Evolutionary conservation across 352 stramenopile species (phyloP).

Genomic region (Plasmopara viticola): DNA sequence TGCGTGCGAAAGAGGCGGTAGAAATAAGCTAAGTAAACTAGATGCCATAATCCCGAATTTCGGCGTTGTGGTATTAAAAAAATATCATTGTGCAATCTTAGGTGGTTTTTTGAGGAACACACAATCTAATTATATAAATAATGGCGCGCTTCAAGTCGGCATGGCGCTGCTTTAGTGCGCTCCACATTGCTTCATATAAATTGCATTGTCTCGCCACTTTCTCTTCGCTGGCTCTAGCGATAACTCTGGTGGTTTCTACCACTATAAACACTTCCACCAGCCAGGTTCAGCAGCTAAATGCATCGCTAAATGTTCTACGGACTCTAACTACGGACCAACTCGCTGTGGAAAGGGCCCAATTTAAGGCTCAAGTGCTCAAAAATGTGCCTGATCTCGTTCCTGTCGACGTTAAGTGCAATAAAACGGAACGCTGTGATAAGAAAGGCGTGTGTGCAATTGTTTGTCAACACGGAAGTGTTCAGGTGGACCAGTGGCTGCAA

Average conservation of each 20-base stretch:
- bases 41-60: no score
- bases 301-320: slow-evolving; percentile 12
- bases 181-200: neutral
- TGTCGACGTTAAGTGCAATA: slow-evolving; percentile 44
- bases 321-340: slow-evolving; percentile 19
- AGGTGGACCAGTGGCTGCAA: slow-evolving; percentile 50
- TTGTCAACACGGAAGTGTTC: slow-evolving; percentile 48
- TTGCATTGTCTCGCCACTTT: neutral
- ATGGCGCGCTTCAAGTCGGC: slow-evolving; percentile 8
- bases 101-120: neutral
- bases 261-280: neutral
- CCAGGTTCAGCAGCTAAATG: neutral
- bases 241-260: neutral
- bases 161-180: neutral
- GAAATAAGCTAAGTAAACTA: slow-evolving; percentile 12
- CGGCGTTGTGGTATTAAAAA: no score
- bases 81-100: no score
- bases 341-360: slow-evolving; percentile 21
- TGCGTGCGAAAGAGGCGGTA: slow-evolving; percentile 19
- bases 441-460: slow-evolving; percentile 59
- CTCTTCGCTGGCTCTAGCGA: neutral
- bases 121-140: slow-evolving; percentile 9
- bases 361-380: slow-evolving; percentile 30
- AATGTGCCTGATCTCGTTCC: slow-evolving; percentile 63
- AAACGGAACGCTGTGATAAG: slow-evolving; percentile 45